phyloP scores from a whole-genome alignment of 2,329 filamentous ascomycete species.

The Microdochium bolleyi region DNA sequence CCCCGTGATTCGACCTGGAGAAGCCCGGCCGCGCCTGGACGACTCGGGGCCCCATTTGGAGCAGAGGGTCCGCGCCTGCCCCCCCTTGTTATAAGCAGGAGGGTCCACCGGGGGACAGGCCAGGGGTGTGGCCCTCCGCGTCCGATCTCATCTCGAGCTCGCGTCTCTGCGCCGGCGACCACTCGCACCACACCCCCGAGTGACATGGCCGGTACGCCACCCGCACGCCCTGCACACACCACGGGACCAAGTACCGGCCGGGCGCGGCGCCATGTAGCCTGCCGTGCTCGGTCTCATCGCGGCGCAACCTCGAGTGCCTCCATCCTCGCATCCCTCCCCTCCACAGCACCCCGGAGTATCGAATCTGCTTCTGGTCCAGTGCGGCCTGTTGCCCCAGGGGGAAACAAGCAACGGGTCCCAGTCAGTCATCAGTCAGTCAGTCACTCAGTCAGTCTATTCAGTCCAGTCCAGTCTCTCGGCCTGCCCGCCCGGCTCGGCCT shows the following conservation, averaged over 20 bases:
- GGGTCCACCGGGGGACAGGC: not conserved
- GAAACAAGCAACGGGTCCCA: not conserved
- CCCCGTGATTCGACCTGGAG: not conserved
- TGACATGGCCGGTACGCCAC: not conserved
- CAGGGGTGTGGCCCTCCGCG: not conserved
- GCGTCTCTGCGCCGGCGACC: not conserved
- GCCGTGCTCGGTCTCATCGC: not conserved
- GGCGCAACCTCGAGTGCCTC: not conserved
- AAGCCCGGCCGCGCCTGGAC: not conserved
- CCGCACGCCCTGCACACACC: not conserved
- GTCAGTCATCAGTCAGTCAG: not conserved
- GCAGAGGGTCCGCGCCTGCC: not conserved
- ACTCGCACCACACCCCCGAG: not conserved
- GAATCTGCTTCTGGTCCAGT: not conserved
- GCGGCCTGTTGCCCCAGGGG: not conserved
- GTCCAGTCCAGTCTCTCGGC: too few relatives aligned
- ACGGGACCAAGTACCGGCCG: not conserved
- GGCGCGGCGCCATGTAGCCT: not conserved
- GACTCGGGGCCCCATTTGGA: not conserved
- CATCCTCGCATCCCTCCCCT: not conserved
- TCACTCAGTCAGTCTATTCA: not conserved
- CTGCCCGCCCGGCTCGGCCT: too few relatives aligned
- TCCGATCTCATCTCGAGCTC: not conserved
- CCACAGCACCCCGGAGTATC: not conserved
- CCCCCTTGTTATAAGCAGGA: not conserved